Evolutionary conservation across 2,329 filamentous ascomycete species (phyloP).

Genomic region (Aspergillus niger): DNA sequence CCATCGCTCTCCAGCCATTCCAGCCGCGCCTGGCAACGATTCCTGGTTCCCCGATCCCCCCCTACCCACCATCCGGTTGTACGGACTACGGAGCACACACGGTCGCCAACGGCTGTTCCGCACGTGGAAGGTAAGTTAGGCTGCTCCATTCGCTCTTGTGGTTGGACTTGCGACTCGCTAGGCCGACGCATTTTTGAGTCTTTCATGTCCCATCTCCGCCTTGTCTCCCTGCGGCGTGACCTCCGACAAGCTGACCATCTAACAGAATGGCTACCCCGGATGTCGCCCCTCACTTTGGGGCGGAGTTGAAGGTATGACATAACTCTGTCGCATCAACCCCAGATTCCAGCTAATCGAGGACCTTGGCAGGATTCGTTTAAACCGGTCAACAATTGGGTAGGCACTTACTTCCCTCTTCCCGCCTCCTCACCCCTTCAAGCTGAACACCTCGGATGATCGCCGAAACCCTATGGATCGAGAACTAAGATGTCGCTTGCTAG

Average conservation of each 20-base stretch:
- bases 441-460: slow-evolving; percentile 10
- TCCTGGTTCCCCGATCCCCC: not conserved
- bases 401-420: slow-evolving; percentile 18
- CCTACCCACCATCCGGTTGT: not conserved
- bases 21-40: not conserved
- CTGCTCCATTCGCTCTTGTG: not conserved
- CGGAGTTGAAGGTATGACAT: slow-evolving; percentile 78
- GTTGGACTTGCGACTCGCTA: not conserved
- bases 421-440: slow-evolving; percentile 18
- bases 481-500: slow-evolving; percentile 39
- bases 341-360: slow-evolving; percentile 25
- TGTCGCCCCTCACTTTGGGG: slow-evolving; percentile 81
- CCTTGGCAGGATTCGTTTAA: slow-evolving; percentile 87
- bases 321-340: not conserved
- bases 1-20: slow-evolving; percentile 4
- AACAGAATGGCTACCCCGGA: slow-evolving; percentile 77
- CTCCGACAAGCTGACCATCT: slow-evolving; percentile 17
- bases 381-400: slow-evolving; percentile 84
- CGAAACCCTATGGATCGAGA: not conserved
- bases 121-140: slow-evolving; percentile 10
- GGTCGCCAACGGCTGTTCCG: not conserved
- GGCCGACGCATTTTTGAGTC: slow-evolving; percentile 6
- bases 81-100: slow-evolving; percentile 6
- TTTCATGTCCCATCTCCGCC: slow-evolving; percentile 8
- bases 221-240: slow-evolving; percentile 29